Percentiles rank a stretch among this genome's conserved stretches.
Conservation (phyloP, 192 early-diverging fungal species). For the Podila minutissima region DNA sequence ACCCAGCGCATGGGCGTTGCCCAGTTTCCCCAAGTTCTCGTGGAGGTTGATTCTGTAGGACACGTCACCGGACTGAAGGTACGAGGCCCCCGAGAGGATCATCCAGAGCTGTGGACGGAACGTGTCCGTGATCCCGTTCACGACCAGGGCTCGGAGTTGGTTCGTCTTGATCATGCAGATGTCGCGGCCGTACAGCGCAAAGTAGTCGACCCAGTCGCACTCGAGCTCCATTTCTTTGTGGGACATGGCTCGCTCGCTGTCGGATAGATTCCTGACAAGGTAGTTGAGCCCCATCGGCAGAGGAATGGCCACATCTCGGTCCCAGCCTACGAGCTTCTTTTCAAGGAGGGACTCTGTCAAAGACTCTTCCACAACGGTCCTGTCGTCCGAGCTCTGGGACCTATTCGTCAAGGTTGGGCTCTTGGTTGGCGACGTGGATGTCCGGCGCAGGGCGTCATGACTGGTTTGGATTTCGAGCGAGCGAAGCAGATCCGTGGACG, state of each 20-base stretch:
- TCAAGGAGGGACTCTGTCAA: neutral
- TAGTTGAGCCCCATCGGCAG: neutral
- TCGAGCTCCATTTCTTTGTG: constrained; percentile 28
- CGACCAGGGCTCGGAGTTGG: constrained; percentile 9
- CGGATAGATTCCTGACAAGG: neutral
- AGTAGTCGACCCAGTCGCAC: constrained; percentile 41
- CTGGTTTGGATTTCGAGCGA: constrained; percentile 28
- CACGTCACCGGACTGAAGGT: constrained; percentile 15
- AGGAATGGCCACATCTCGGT: neutral
- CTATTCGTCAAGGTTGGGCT: constrained; percentile 4
- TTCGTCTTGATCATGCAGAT: constrained; percentile 43
- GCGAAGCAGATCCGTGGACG: constrained; percentile 18
- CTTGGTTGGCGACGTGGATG: neutral
- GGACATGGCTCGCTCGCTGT: neutral
- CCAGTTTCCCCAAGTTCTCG: neutral
- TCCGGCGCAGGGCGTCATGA: neutral
- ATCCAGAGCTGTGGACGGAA: constrained; percentile 49
- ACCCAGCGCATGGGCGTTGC: neutral
- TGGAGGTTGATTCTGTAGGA: constrained; percentile 28
- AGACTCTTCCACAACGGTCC: neutral
- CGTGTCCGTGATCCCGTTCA: constrained; percentile 16
- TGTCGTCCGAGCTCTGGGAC: constrained; percentile 5
- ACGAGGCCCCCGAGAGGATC: constrained; percentile 35
- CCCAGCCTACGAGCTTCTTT: neutral
- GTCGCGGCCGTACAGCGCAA: constrained; percentile 35